A percentile compares a stretch with the other conserved stretches of the same genome.
Conservation (phyloP, 2,329 filamentous ascomycete species). For the Macrophomina tecta region DNA sequence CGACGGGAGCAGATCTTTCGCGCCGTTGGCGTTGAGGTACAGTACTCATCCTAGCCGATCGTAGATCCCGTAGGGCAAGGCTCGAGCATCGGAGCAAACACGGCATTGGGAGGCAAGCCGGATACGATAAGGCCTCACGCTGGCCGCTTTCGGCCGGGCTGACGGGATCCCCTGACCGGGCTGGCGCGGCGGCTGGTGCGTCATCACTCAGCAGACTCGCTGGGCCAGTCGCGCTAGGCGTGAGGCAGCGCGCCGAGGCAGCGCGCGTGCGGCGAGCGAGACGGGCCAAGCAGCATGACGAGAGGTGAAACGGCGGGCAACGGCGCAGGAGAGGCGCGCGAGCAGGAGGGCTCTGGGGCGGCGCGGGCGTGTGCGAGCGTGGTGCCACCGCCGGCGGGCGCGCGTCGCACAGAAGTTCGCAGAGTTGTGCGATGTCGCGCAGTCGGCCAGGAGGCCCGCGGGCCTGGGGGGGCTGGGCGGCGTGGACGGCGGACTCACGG, state of each 20-base stretch:
- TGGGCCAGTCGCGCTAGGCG: conserved; percentile 3
- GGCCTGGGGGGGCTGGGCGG: conserved; percentile 1
- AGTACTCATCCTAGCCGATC: conserved; percentile 74
- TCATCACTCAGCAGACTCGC: conserved; percentile 16
- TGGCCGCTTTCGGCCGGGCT: background rate
- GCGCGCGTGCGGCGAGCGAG: background rate
- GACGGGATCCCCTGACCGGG: conserved; percentile 24
- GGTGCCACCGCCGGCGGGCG: background rate
- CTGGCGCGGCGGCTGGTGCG: conserved; percentile 24
- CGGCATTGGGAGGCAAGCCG: conserved; percentile 23
- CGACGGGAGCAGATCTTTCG: conserved; percentile 78
- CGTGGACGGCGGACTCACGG: background rate
- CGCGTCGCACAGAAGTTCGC: conserved; percentile 15
- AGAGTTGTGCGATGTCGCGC: conserved; percentile 21
- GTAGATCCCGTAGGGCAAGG: conserved; percentile 32
- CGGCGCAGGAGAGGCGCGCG: background rate
- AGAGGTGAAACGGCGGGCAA: conserved; percentile 25
- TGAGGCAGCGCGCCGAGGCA: conserved; percentile 17
- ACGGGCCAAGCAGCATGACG: conserved; percentile 17
- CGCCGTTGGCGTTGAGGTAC: conserved; percentile 77
- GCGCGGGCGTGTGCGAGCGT: conserved; percentile 1
- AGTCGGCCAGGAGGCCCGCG: conserved; percentile 5
- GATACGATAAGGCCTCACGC: conserved; percentile 23
- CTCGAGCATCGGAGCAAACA: conserved; percentile 29
- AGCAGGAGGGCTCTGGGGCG: background rate